A percentile compares a stretch with the other conserved stretches of the same genome.
Evolutionary conservation across 2,329 filamentous ascomycete genomes (phyloP).

Genomic region (Cucurbitaria berberidis): DNA sequence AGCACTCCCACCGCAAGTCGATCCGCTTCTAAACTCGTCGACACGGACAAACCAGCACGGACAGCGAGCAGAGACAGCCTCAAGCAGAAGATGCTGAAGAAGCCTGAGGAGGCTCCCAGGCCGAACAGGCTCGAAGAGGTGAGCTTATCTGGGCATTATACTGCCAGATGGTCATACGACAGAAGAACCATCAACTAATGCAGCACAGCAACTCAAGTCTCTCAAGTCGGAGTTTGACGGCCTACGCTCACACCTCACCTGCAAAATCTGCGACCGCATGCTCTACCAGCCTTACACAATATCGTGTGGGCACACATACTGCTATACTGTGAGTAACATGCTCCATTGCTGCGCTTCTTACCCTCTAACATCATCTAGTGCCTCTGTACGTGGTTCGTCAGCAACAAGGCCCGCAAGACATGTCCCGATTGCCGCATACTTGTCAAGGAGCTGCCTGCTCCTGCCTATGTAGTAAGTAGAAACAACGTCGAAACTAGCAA

Average conservation of each 20-base stretch:
- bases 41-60: slow-evolving; percentile 38
- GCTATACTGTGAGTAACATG: slow-evolving; percentile 63
- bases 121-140: slow-evolving; percentile 48
- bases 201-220: slow-evolving; percentile 47
- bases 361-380: slow-evolving; percentile 54
- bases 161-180: slow-evolving; percentile 8
- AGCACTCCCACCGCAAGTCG: slow-evolving; percentile 37
- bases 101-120: slow-evolving; percentile 39
- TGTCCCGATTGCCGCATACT: slow-evolving; percentile 71
- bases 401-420: slow-evolving; percentile 64
- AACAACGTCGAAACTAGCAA: not conserved
- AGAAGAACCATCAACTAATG: slow-evolving; percentile 29
- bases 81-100: slow-evolving; percentile 46
- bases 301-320: slow-evolving; percentile 73
- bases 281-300: slow-evolving; percentile 74
- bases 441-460: slow-evolving; percentile 65
- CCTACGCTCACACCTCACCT: slow-evolving; percentile 66
- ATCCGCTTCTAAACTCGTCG: slow-evolving; percentile 37
- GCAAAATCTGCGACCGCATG: slow-evolving; percentile 71
- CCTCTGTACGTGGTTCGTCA: slow-evolving; percentile 62
- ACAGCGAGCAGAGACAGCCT: slow-evolving; percentile 49
- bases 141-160: not conserved
- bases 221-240: slow-evolving; percentile 62
- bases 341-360: slow-evolving; percentile 11
- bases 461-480: slow-evolving; percentile 65